Conservation (phyloP, 2,329 filamentous ascomycete species). For the Botryotinia globosa region DNA sequence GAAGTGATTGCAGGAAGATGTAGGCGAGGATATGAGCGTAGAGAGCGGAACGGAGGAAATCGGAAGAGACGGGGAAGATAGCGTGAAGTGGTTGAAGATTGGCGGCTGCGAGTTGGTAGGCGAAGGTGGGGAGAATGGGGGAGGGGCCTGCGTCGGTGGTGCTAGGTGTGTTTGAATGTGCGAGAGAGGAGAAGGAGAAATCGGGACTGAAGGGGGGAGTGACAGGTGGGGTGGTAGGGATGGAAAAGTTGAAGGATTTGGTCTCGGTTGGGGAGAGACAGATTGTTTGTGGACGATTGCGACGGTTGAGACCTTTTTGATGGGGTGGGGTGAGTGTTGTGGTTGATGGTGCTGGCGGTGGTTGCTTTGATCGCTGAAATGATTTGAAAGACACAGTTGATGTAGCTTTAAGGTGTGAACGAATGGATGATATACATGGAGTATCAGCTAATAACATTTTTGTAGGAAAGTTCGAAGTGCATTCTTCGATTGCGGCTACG, state of each 20-base stretch:
- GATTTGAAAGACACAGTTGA: neutral
- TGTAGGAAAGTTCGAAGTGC: constrained; percentile 26
- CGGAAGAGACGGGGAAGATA: constrained; percentile 32
- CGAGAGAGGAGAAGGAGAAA: neutral
- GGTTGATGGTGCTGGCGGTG: neutral
- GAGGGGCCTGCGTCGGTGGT: neutral
- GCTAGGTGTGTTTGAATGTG: neutral
- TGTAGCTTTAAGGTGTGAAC: constrained; percentile 19
- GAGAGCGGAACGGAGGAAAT: constrained; percentile 28
- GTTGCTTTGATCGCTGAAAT: neutral
- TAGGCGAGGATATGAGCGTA: constrained; percentile 35
- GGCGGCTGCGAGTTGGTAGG: constrained; percentile 6
- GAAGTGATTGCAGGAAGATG: constrained; percentile 27
- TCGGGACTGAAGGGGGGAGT: neutral
- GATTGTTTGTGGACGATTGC: constrained; percentile 12
- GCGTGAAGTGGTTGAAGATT: constrained; percentile 29
- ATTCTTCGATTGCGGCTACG: constrained; percentile 27
- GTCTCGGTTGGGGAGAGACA: constrained; percentile 12
- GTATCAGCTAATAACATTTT: constrained; percentile 28
- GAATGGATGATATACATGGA: constrained; percentile 29
- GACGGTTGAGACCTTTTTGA: neutral
- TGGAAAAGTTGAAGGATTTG: neutral
- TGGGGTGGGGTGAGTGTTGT: neutral
- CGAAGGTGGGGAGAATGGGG: neutral
- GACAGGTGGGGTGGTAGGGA: neutral